These are phyloP conservation scores for Exophiala aquamarina DNA, from an alignment of 2,329 filamentous ascomycete species.

Conservation along the genomic window DNA sequence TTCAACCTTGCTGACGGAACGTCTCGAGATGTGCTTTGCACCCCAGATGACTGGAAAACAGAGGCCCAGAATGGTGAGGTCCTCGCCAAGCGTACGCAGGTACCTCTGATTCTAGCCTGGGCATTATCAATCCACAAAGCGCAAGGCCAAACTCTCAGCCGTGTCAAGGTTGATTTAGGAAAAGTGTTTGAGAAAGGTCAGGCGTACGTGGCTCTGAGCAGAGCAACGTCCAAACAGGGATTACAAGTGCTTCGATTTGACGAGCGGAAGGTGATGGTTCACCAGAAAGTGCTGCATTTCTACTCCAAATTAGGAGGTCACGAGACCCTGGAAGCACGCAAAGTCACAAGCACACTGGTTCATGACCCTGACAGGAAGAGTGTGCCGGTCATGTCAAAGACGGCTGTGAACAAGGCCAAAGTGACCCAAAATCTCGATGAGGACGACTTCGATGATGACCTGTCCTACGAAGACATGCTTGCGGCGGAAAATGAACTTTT, in stretches of 20 bases:
- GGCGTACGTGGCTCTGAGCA: conserved; percentile 92
- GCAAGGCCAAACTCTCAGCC: conserved; percentile 88
- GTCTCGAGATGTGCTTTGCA: conserved; percentile 73
- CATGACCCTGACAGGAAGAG: conserved; percentile 8
- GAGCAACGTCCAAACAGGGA: conserved; percentile 83
- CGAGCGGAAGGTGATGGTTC: conserved; percentile 88
- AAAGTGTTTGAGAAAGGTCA: conserved; percentile 96
- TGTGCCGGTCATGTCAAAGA: conserved; percentile 3
- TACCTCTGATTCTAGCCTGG: conserved; percentile 93
- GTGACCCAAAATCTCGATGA: conserved; percentile 32
- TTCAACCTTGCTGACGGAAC: conserved; percentile 80
- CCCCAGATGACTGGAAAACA: conserved; percentile 91
- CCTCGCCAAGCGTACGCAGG: conserved; percentile 78
- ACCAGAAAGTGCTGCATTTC: conserved; percentile 80
- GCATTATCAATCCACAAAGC: conserved; percentile 97
- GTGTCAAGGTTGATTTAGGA: conserved; percentile 91
- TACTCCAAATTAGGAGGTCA: conserved; percentile 79
- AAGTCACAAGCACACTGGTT: conserved; percentile 29
- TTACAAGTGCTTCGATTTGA: conserved; percentile 88
- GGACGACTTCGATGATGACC: conserved; percentile 49
- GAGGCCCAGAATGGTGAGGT: conserved; percentile 94
- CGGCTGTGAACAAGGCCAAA: conserved; percentile 1
- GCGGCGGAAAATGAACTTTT: conserved; percentile 16
- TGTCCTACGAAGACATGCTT: conserved; percentile 25
- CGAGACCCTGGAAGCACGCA: conserved; percentile 49